phyloP scores from a whole-genome alignment of 139 green algal species.

The Chlamydomonas applanata region DNA sequence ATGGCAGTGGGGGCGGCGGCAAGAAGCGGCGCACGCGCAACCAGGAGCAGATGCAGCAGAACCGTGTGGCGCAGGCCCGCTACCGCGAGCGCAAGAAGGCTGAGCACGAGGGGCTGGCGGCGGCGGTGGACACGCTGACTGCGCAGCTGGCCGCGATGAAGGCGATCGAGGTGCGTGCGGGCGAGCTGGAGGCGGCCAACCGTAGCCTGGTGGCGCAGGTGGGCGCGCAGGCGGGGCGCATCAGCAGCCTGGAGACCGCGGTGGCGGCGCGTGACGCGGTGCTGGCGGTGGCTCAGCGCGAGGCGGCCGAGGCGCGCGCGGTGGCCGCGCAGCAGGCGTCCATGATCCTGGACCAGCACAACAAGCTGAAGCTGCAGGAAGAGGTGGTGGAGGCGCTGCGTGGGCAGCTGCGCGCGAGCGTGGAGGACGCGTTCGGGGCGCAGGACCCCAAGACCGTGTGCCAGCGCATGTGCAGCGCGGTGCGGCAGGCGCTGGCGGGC shows the following conservation, averaged over 20 bases:
- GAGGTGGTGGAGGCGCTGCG: slow-evolving; percentile 30
- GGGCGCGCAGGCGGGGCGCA: not conserved
- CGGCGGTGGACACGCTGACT: slow-evolving; percentile 34
- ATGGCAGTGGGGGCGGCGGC: not conserved
- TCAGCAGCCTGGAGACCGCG: not conserved
- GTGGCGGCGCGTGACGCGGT: not conserved
- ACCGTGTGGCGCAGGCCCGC: slow-evolving; percentile 28
- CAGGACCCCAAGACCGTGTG: slow-evolving; percentile 30
- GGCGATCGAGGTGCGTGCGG: slow-evolving; percentile 24
- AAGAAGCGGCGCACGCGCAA: slow-evolving; percentile 23
- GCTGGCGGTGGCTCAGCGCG: not conserved
- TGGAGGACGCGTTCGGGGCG: slow-evolving; percentile 17
- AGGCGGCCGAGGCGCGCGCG: slow-evolving; percentile 1
- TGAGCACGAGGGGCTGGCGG: slow-evolving; percentile 31
- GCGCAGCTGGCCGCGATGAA: slow-evolving; percentile 42
- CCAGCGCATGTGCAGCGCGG: slow-evolving; percentile 26
- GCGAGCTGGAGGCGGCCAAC: slow-evolving; percentile 19
- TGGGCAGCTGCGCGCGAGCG: slow-evolving; percentile 16
- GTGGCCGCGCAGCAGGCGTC: slow-evolving; percentile 15
- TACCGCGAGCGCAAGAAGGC: slow-evolving; percentile 38
- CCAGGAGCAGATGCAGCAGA: slow-evolving; percentile 36
- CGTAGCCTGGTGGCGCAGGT: not conserved
- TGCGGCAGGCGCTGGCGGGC: slow-evolving; percentile 18
- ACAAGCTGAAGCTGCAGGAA: slow-evolving; percentile 38
- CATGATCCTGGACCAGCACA: slow-evolving; percentile 40